Evolutionary conservation across 2,329 filamentous ascomycete genomes (phyloP), one percentile per base, ranked within the genome.

Genomic region (Penicillium sp.): DNA sequence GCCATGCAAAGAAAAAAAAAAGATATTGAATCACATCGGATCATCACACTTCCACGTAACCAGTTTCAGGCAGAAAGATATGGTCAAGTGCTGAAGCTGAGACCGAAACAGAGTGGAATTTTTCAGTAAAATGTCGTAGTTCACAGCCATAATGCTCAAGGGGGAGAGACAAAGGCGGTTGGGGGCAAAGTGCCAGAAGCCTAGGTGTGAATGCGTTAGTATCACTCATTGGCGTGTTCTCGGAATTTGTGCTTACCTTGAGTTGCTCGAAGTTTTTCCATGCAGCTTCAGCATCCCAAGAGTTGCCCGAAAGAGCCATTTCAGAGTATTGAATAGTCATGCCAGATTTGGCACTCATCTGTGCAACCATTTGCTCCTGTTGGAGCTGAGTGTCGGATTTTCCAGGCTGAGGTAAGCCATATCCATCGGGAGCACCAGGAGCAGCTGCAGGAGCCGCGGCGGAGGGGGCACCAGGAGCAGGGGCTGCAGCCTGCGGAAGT

Each of bases 271-370:
- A 97, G 31, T 89, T 84, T 50, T 81, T 77, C 61, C 92, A 75
- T 2, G 92, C 93, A 60, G 83, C 82, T 36, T 89, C 83, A 45
- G 92, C 84, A 69, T 95, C 84, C 91, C 92, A 97, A 36, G 81
- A 83, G 53, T 88, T 90, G 55, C 92, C 86, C 3, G 84, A 81
- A 14, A 97, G 79, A 65, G 93, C 97, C 79, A 95, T 83, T 62
- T 87, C 83, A 1, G 92, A 88, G 70, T 89, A 96, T 54, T 89
- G 80, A 9, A 86, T 74, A 8, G 85, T 94, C 86, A 99, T 91
- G 53, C 86, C 85, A 1, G 92, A 96, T 65, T 85, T 85, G 60
- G 85, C 85, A 60, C 85, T 88, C 48, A 97, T 81, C 68, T 94
- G 87, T 18, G 78, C 63, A 21, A 85, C 77, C 67, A 96, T 79